Conservation (phyloP, 225 moss, liverwort and hornwort species). For the Sphagnum contortum region DNA sequence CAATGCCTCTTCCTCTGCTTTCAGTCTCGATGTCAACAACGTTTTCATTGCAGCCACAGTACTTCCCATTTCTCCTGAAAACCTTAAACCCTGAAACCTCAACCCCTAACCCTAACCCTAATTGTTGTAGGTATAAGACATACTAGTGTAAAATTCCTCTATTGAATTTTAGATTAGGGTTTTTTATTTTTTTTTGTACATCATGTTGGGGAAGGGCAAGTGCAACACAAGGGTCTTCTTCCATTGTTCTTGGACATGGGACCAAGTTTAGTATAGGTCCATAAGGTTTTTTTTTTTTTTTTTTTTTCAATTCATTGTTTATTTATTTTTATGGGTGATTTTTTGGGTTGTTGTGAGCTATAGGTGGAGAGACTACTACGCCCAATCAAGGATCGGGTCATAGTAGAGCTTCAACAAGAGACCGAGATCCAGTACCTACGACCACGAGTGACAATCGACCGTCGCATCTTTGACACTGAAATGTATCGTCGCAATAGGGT, state of each 20-base stretch:
- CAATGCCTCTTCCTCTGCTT: constrained; percentile 21
- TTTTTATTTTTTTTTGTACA: not conserved
- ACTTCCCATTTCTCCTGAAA: not conserved
- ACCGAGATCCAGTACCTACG: constrained; percentile 80
- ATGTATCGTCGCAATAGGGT: constrained; percentile 79
- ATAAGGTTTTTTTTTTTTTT: no score
- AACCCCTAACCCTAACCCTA: no score
- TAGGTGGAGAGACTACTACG: constrained; percentile 79
- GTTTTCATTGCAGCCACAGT: constrained; percentile 60
- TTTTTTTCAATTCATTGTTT: no score
- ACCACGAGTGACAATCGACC: constrained; percentile 71
- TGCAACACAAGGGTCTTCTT: not conserved
- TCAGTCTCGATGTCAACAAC: constrained; percentile 54
- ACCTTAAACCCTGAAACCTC: no score
- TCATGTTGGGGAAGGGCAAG: not conserved
- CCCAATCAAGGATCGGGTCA: constrained; percentile 54
- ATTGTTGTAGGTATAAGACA: no score
- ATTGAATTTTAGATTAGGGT: no score
- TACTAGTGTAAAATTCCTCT: no score
- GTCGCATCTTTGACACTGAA: constrained; percentile 70
- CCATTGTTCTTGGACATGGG: no score
- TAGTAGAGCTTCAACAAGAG: constrained; percentile 89
- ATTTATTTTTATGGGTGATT: no score
- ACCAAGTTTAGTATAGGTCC: no score
- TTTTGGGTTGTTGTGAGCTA: no score